Base-by-base conservation (phyloP, 192 early-diverging fungal species). In the Backusella morwellensis region DNA sequence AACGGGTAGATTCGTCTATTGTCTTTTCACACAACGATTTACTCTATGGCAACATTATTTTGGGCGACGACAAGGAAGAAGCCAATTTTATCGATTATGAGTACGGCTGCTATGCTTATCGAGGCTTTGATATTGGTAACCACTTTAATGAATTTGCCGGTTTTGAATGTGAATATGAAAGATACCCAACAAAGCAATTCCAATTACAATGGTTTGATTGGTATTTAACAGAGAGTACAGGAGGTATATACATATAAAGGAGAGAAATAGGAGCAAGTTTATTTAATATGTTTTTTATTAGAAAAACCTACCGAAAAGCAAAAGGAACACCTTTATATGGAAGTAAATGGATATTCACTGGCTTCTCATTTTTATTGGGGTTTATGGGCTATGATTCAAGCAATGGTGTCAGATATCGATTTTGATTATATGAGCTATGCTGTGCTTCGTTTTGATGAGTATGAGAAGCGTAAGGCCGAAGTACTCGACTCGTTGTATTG, bases 391-490 rank as follows among this genome's bases (percentile, higher is more conserved):
- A 77, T 95, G 76, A 86, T 92, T 34, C 96, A 98, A 83, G 94
- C 95, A 4, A 87, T 90, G 32, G 84, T 96, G 26, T 96, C 95
- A 7, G 95, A 97, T 79, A 91, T 98, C 23, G 96, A 97, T 80
- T 98, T 98, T 91, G 94, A 96, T 78, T 98, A 98, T 79, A 90
- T 93, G 85, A 90, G 88, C 42, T 98, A 97, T 85, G 94, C 96
- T 12, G 82, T 89, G 12, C 79, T 93, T 80, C 85, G 95, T 34
- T 93, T 97, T 74, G 80, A 86, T 17, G 91, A 98, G 79, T 97
- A 96, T 79, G 87, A 85, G 74, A 90, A 84, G 75, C 83, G 85
- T 9, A 82, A 84, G 11, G 3, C 56, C 1, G 21, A 63, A 29
- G 26, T 63, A 26, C 2, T 63, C 4, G 26, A 63, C 21, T 42